phyloP scores from a whole-genome alignment of 2,329 filamentous ascomycete species.

The Aspergillus cejpii region DNA sequence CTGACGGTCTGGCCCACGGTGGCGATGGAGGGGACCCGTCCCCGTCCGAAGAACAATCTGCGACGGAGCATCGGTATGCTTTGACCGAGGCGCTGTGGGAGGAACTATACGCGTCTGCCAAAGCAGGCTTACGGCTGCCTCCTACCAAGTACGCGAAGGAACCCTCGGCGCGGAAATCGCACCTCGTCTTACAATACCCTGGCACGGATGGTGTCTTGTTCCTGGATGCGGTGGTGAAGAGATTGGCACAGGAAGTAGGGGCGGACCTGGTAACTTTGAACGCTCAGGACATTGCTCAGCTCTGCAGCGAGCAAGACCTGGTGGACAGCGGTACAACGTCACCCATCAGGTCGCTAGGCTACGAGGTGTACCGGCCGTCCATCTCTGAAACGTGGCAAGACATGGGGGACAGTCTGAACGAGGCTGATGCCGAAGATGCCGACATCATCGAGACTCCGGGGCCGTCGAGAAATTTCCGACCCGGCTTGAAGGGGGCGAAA shows the following conservation, averaged over 20 bases:
- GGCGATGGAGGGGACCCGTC: constrained; percentile 23
- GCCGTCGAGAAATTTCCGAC: constrained; percentile 16
- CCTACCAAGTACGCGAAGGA: constrained; percentile 38
- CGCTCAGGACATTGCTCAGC: constrained; percentile 42
- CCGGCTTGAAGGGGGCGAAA: constrained; percentile 20
- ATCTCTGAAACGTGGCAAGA: constrained; percentile 30
- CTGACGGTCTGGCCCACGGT: constrained; percentile 16
- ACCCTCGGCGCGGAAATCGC: constrained; percentile 48
- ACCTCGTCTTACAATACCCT: constrained; percentile 55
- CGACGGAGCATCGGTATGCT: constrained; percentile 30
- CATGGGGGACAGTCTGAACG: constrained; percentile 44
- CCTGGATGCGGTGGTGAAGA: constrained; percentile 56
- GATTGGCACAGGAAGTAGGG: constrained; percentile 53
- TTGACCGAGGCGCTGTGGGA: constrained; percentile 40
- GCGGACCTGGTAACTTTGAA: constrained; percentile 40
- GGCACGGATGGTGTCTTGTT: constrained; percentile 49
- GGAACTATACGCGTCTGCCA: constrained; percentile 47
- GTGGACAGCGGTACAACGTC: constrained; percentile 30
- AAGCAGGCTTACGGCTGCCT: constrained; percentile 45
- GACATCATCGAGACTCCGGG: constrained; percentile 22
- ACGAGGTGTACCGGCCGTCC: constrained; percentile 47
- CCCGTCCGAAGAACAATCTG: constrained; percentile 12
- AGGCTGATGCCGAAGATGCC: constrained; percentile 42
- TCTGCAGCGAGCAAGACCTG: constrained; percentile 40
- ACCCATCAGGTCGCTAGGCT: constrained; percentile 44